phyloP scores from a whole-genome alignment of 75 land plant genomes.

The Selaginella moellendorffii region DNA sequence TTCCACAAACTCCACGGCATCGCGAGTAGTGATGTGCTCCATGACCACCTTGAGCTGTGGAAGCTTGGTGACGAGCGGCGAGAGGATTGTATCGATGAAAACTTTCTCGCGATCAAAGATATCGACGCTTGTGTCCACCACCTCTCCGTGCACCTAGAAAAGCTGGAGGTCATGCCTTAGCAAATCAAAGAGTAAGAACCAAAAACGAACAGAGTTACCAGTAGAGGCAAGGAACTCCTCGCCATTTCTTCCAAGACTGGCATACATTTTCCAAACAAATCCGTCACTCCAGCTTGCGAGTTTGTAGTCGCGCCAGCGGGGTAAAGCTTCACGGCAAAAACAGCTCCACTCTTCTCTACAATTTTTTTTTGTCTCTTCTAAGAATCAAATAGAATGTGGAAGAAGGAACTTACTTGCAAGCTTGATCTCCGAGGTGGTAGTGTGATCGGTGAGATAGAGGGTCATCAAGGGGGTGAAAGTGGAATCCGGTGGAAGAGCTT shows the following conservation, averaged over 20 bases:
- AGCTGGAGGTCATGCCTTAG: neutral
- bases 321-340: constrained; percentile 75
- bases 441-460: constrained; percentile 71
- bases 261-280: constrained; percentile 83
- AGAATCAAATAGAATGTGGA: neutral
- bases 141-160: constrained; percentile 59
- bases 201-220: constrained; percentile 34
- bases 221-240: constrained; percentile 62
- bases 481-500: constrained; percentile 43
- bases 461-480: constrained; percentile 85
- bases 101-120: constrained; percentile 88
- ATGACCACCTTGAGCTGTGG: constrained; percentile 76
- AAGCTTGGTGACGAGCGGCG: constrained; percentile 49
- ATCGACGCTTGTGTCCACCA: constrained; percentile 46
- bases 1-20: constrained; percentile 72
- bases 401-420: constrained; percentile 52
- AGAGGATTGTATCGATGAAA: constrained; percentile 57
- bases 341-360: constrained; percentile 60
- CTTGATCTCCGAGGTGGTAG: constrained; percentile 57
- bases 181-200: neutral
- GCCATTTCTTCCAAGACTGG: constrained; percentile 84
- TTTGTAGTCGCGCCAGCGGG: constrained; percentile 99
- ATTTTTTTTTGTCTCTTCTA: neutral
- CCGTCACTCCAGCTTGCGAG: constrained; percentile 96
- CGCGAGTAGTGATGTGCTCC: constrained; percentile 88